phyloP scores from a whole-genome alignment of 2,329 filamentous ascomycete genomes.

The Alternaria sp. region DNA sequence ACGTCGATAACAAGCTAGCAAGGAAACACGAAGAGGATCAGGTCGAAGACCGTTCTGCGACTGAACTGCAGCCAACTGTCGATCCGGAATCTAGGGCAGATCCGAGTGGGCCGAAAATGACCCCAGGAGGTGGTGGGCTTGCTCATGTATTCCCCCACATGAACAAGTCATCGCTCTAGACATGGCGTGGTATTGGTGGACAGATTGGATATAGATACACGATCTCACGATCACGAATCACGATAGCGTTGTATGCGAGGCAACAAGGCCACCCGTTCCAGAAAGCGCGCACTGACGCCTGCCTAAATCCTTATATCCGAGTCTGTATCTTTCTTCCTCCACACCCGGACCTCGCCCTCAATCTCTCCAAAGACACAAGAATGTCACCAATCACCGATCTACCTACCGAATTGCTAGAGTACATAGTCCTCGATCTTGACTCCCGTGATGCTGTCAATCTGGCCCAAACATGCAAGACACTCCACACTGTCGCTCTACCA shows the following conservation, averaged over 20 bases:
- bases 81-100: conserved; percentile 15
- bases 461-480: conserved; percentile 1
- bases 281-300: conserved; percentile 4
- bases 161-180: conserved; percentile 57
- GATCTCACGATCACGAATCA: conserved; percentile 5
- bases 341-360: neutral
- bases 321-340: neutral
- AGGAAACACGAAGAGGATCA: conserved; percentile 21
- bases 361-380: neutral
- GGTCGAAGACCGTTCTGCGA: neutral
- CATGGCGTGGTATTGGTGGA: neutral
- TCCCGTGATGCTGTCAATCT: neutral
- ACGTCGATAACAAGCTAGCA: conserved; percentile 41
- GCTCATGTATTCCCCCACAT: conserved; percentile 44
- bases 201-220: neutral
- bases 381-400: conserved; percentile 1
- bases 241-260: neutral
- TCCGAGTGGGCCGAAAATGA: conserved; percentile 1
- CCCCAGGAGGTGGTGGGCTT: conserved; percentile 23
- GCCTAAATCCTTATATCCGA: neutral
- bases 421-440: neutral
- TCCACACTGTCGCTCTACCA: neutral
- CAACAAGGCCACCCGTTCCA: conserved; percentile 1
- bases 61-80: conserved; percentile 10
- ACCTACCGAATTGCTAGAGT: conserved; percentile 6